Conservation (phyloP, 2,329 filamentous ascomycete species). For the Escovopsis sp. region DNA sequence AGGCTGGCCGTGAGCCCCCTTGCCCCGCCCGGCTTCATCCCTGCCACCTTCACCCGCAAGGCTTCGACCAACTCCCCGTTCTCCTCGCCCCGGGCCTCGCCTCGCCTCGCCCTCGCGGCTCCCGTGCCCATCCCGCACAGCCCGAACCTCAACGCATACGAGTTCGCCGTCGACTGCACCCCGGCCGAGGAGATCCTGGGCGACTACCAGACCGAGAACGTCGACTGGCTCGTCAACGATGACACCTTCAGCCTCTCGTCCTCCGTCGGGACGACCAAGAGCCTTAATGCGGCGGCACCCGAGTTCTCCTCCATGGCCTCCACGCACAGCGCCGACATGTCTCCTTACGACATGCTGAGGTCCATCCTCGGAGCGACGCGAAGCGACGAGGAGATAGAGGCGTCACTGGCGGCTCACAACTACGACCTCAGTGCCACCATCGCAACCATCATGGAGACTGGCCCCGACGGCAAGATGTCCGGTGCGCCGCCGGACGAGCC, state of each 20-base stretch:
- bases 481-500: conserved; percentile 34
- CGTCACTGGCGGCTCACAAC: conserved; percentile 73
- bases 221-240: conserved; percentile 94
- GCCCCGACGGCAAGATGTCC: conserved; percentile 27
- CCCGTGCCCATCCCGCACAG: conserved; percentile 81
- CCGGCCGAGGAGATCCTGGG: conserved; percentile 77
- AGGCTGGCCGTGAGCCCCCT: conserved; percentile 70
- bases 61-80: conserved; percentile 79
- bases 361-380: conserved; percentile 83
- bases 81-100: conserved; percentile 83
- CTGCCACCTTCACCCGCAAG: conserved; percentile 60
- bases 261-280: conserved; percentile 51
- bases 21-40: conserved; percentile 69
- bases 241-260: conserved; percentile 69
- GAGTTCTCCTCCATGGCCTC: conserved; percentile 49
- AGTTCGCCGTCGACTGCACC: conserved; percentile 72
- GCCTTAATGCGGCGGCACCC: conserved; percentile 64
- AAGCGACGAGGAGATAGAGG: conserved; percentile 87
- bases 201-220: conserved; percentile 83
- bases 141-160: conserved; percentile 85
- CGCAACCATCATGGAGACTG: conserved; percentile 69
- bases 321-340: conserved; percentile 73
- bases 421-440: conserved; percentile 92
- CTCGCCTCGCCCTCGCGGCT: conserved; percentile 76
- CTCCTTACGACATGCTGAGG: conserved; percentile 91